A percentile compares a stretch with the other conserved stretches of the same genome.
These are phyloP conservation scores for Drechslerella dactyloides DNA, from an alignment of 2,329 filamentous ascomycete species.

Conservation along the genomic window DNA sequence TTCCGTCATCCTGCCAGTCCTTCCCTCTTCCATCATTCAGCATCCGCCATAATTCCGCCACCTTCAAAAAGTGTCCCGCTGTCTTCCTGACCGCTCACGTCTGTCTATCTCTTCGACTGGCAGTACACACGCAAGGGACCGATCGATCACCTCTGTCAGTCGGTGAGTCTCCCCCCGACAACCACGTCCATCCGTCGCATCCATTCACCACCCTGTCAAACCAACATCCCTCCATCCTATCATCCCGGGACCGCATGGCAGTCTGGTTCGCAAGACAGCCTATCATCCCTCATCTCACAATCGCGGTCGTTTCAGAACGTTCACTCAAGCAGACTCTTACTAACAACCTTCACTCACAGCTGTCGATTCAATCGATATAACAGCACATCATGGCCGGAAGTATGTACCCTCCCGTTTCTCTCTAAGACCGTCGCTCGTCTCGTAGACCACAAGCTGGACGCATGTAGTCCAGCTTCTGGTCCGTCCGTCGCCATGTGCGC, in stretches of 20 bases:
- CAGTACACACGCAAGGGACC: too few relatives aligned
- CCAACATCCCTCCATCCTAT: background rate
- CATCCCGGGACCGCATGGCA: constrained; percentile 1
- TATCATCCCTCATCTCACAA: background rate
- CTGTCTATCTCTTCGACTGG: too few relatives aligned
- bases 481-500: constrained; percentile 26
- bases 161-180: background rate
- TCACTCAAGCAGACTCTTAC: background rate
- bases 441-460: too few relatives aligned
- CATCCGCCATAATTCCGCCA: constrained; percentile 17
- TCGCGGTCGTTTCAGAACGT: constrained; percentile 7
- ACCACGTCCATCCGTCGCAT: background rate
- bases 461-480: too few relatives aligned
- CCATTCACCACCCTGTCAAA: background rate
- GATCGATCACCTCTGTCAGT: constrained; percentile 2
- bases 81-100: too few relatives aligned
- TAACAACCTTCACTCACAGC: constrained; percentile 19
- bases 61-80: constrained; percentile 17
- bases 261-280: background rate
- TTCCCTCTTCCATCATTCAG: constrained; percentile 2
- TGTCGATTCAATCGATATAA: constrained; percentile 1
- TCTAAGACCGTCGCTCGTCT: too few relatives aligned
- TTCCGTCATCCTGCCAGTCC: constrained; percentile 22
- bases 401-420: constrained; percentile 22
- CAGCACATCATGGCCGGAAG: constrained; percentile 47